Evolutionary conservation across 352 stramenopile genomes (phyloP), one percentile per base, ranked within the genome.

Genomic region (Phytophthora kernoviae): DNA sequence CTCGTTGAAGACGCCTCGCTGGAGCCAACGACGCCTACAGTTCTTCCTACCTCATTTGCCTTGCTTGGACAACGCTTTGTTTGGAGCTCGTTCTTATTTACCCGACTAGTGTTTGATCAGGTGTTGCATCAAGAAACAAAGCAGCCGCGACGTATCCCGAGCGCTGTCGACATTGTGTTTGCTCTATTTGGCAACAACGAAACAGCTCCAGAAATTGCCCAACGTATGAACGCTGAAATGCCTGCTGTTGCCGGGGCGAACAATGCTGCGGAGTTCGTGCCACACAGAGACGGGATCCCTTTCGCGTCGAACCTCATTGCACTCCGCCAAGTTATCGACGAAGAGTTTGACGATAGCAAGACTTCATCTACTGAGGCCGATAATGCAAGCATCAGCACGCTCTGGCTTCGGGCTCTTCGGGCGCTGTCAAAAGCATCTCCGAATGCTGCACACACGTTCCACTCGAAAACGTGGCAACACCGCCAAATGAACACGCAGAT

Each of bases 401-500:
- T 71, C 26, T 67, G 63, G 63, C 41, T 60, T 2, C 50, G 48
- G 55, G 50, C 62, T 26, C 50, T 70, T 11, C 49, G 56, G 17
- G 49, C 22, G 10, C 14, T 70, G 20, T 70, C 62, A 12, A 54
- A 43, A 40, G 43, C 56, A n/a, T 52, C 58, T 40, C 39, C 41
- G 4, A 67, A 68, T 22, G 1, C 21, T 3, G 39, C 52, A 7
- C 14, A 9, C 2, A 33, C 21, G 7, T 68, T 65, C 30, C 52
- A 66, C 26, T 60, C 62, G 18, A 41, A 41, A 2, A 11, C 20
- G 9, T 71, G 62, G 56, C 44, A 58, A n/a, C 22, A 33, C 1
- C 56, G 51, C 4, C 46, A 59, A 43, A 71, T 67, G 56, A 67
- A 66, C 22, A 65, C 54, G 22, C 64, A 69, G 21, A 24, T 73